These are phyloP conservation scores for Colletotrichum camelliae DNA, from an alignment of 2,329 filamentous ascomycete species.

Conservation along the genomic window DNA sequence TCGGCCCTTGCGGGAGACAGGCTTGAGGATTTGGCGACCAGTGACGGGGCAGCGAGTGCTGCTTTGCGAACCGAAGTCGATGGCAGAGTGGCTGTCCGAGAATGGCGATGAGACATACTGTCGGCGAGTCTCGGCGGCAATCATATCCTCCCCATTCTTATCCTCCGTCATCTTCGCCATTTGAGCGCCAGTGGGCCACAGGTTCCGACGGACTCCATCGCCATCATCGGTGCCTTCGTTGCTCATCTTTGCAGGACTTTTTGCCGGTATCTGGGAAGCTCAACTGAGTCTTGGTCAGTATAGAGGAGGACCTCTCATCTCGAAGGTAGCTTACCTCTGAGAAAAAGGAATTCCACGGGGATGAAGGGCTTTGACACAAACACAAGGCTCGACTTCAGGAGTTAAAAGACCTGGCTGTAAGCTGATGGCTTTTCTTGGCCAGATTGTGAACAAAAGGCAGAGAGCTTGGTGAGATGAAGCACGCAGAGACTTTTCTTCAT, in stretches of 20 bases:
- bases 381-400: neutral
- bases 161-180: neutral
- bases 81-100: neutral
- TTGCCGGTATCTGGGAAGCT: neutral
- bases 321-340: neutral
- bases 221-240: neutral
- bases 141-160: neutral
- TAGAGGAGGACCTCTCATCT: neutral
- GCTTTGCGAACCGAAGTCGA: neutral
- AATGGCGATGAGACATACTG: neutral
- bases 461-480: neutral
- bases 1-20: neutral
- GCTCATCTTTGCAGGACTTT: neutral
- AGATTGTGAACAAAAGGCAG: neutral
- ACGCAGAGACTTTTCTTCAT: neutral
- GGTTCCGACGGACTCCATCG: neutral
- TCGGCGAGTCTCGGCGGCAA: neutral
- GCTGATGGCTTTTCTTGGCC: neutral
- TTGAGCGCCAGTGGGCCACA: neutral
- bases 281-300: neutral
- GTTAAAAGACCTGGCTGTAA: neutral
- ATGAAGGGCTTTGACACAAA: neutral
- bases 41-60: neutral
- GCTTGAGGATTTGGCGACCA: neutral
- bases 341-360: neutral